Conservation (phyloP, 768 basidiomycete genomes). For the Leccinum subtestaceum region DNA sequence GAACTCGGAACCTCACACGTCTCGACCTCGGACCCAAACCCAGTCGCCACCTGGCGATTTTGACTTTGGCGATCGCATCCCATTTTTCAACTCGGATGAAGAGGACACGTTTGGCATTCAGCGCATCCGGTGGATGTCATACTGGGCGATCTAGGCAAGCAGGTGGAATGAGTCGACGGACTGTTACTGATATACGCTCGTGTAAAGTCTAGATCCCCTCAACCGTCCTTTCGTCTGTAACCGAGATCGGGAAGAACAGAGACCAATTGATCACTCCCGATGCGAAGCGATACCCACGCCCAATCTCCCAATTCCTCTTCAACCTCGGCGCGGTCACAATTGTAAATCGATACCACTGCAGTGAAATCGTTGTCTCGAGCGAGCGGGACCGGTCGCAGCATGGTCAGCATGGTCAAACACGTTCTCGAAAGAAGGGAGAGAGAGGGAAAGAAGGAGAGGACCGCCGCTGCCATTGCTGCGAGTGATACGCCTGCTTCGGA, state of each 20-base stretch:
- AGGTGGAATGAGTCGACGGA: conserved; percentile 36
- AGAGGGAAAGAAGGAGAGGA: conserved; percentile 82
- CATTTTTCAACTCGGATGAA: conserved; percentile 32
- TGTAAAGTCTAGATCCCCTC: background rate
- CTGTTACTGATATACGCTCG: background rate
- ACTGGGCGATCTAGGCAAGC: conserved; percentile 44
- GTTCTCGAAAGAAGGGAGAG: conserved; percentile 83
- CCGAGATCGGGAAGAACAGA: background rate
- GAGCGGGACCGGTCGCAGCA: conserved; percentile 73
- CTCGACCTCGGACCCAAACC: background rate
- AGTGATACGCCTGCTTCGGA: conserved; percentile 22
- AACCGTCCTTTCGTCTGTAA: background rate
- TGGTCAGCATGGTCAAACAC: conserved; percentile 81
- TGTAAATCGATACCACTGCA: conserved; percentile 56
- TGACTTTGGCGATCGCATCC: conserved; percentile 56
- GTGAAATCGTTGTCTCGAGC: conserved; percentile 82
- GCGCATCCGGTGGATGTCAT: conserved; percentile 55
- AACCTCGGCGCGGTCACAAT: conserved; percentile 9
- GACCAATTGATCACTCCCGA: conserved; percentile 4
- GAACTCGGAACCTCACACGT: too few species aligned
- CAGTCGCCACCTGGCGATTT: conserved; percentile 43
- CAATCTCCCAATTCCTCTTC: background rate
- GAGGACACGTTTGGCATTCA: conserved; percentile 14
- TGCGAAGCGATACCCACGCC: background rate
- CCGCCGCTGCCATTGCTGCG: conserved; percentile 24